Evolutionary conservation across 164 flowering plant genomes (phyloP).

Genomic region (Magnolia officinalis): DNA sequence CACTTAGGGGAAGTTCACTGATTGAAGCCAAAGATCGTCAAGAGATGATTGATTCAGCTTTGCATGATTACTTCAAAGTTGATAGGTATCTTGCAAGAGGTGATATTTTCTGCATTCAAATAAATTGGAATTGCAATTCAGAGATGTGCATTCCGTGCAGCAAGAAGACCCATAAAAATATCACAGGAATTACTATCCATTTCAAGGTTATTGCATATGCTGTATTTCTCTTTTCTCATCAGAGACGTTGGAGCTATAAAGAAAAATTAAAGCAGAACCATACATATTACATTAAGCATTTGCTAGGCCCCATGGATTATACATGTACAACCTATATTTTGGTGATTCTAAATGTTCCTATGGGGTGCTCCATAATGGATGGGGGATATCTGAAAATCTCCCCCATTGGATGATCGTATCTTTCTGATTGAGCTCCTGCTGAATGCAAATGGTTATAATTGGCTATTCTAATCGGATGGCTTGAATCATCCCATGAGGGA

Average conservation of each 20-base stretch:
- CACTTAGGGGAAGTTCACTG: slow-evolving; percentile 51
- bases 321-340: no score
- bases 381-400: neutral
- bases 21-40: slow-evolving; percentile 73
- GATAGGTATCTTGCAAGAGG: slow-evolving; percentile 74
- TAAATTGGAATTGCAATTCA: slow-evolving; percentile 84
- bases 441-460: neutral
- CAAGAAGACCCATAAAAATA: slow-evolving; percentile 25
- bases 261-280: neutral
- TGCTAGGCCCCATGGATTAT: no score
- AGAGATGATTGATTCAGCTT: slow-evolving; percentile 65
- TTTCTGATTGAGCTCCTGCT: neutral
- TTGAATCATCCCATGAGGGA: neutral
- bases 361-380: neutral
- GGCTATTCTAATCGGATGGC: neutral
- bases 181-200: slow-evolving; percentile 37
- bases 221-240: neutral
- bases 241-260: neutral
- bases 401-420: neutral
- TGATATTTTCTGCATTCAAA: slow-evolving; percentile 60
- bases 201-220: slow-evolving; percentile 55
- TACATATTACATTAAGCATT: neutral
- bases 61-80: slow-evolving; percentile 64
- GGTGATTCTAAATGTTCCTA: no score
- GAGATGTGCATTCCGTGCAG: slow-evolving; percentile 64